Evolutionary conservation across 2,329 filamentous ascomycete genomes (phyloP), one percentile per base, ranked within the genome.

Genomic region (Curvularia sp.): DNA sequence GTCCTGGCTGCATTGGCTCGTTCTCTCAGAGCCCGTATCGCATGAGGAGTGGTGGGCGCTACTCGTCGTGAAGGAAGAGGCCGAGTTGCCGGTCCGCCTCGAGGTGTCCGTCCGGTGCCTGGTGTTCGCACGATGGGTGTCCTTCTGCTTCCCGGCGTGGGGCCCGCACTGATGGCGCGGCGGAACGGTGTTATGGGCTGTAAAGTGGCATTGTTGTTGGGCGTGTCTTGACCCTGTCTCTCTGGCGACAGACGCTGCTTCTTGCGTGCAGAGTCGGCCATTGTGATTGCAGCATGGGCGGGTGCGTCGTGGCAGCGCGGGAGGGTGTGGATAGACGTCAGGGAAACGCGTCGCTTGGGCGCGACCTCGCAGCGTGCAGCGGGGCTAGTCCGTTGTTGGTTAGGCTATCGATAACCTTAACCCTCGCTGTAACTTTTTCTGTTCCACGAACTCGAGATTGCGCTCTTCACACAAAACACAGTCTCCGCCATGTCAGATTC

Each of bases 41-140:
- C 83, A 77, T 85, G 81, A 0, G 84, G 84, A 15, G 84, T 86
- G 5, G 82, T 81, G 8, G 83, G 84, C 15, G 79, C 80, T 18
- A 65, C 73, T 45, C 75, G 67, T 53, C 76, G 69, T 15, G 72
- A 64, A 27, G 75, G 70, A 25, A 75, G 63, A 36, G 74, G 71
- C 12, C 75, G 70, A 42, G 72, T 72, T 45, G 69, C 71, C 43
- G 70, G 67, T 15, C 70, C 70, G 18, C 71, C 67, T 52, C 72
- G 69, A 21, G 76, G 76, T 49, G 76, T 78, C 47, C 71, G 66
- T 43, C 63, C 71, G 5, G 75, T 74, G 21, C 70, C 73, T 43
- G 76, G 77, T 25, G 77, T 78, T 19, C 70, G 69, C 49, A 70
- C 61, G 27, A 63, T 68, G 36, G 72, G 72, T 9, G 75, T 77